These are phyloP conservation scores for Fusarium fujikuroi DNA, from an alignment of 2,329 filamentous ascomycete genomes.

Conservation along the genomic window DNA sequence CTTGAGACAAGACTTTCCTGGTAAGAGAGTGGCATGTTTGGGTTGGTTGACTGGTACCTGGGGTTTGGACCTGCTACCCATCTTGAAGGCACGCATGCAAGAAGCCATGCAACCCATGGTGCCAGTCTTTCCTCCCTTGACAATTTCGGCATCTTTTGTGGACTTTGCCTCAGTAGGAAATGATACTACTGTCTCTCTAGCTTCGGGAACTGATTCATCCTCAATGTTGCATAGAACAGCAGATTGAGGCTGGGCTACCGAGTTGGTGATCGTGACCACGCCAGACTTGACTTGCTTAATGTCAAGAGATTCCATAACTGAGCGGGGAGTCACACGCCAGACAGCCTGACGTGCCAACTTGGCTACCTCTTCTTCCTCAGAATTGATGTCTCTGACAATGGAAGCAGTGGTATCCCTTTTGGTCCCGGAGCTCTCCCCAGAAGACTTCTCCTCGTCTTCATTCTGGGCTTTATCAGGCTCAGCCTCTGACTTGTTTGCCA, in stretches of 20 bases:
- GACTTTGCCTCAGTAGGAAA: background rate
- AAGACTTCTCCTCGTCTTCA: rapidly evolving
- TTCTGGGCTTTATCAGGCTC: too few species aligned
- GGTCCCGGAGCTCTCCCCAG: background rate
- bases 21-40: background rate
- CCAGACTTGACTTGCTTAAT: background rate
- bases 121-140: background rate
- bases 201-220: background rate
- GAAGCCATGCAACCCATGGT: background rate
- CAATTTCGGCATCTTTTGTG: too few species aligned
- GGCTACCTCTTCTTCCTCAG: background rate
- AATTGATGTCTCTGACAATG: too few species aligned
- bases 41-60: background rate
- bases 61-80: background rate
- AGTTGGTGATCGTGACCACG: background rate
- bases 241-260: background rate
- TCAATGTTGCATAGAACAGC: background rate
- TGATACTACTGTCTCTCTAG: too few species aligned
- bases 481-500: background rate
- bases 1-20: slow-evolving; percentile 3
- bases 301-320: background rate
- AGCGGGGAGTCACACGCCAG: background rate
- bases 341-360: background rate
- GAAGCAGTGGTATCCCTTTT: too few species aligned
- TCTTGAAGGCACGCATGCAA: background rate